Conservation (phyloP, 208 protist genomes). For the Porcisia hertigi region DNA sequence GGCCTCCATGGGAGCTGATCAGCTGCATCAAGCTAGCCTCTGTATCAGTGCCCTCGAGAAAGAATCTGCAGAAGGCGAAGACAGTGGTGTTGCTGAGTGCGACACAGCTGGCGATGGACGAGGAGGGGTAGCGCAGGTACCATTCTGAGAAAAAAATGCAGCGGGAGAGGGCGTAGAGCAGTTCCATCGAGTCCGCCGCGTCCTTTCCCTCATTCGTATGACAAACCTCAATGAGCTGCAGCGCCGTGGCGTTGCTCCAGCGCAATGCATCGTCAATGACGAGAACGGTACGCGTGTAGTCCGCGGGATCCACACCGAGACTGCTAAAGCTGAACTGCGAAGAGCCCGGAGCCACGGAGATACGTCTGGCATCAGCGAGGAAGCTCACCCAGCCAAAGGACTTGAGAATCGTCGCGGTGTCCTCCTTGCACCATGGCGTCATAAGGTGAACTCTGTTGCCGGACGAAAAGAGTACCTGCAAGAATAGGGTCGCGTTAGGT, state of each 20-base stretch:
- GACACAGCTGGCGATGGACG: constrained; percentile 46
- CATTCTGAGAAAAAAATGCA: constrained; percentile 68
- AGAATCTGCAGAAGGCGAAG: constrained; percentile 71
- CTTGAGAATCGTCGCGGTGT: constrained; percentile 39
- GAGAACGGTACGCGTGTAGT: constrained; percentile 47
- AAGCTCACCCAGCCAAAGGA: constrained; percentile 52
- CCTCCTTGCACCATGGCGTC: constrained; percentile 43
- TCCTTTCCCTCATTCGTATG: constrained; percentile 26
- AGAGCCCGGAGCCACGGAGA: constrained; percentile 41
- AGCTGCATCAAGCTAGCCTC: constrained; percentile 34
- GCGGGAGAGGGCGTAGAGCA: constrained; percentile 64
- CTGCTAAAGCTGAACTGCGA: constrained; percentile 35
- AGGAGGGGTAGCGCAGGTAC: constrained; percentile 68
- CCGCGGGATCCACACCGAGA: constrained; percentile 33
- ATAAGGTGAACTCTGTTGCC: constrained; percentile 59
- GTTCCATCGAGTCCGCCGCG: constrained; percentile 48
- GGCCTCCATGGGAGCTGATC: constrained; percentile 53
- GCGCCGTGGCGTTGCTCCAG: constrained; percentile 44
- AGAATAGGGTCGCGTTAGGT: constrained; percentile 61
- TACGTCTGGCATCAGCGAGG: constrained; percentile 39
- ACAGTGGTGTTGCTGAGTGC: constrained; percentile 44
- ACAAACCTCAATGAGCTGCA: constrained; percentile 52
- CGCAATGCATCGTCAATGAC: constrained; percentile 34
- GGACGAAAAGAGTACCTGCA: constrained; percentile 61
- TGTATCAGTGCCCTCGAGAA: constrained; percentile 18